Conservation (phyloP, 129 eudicot species). For the Ambrosia artemisiifolia region DNA sequence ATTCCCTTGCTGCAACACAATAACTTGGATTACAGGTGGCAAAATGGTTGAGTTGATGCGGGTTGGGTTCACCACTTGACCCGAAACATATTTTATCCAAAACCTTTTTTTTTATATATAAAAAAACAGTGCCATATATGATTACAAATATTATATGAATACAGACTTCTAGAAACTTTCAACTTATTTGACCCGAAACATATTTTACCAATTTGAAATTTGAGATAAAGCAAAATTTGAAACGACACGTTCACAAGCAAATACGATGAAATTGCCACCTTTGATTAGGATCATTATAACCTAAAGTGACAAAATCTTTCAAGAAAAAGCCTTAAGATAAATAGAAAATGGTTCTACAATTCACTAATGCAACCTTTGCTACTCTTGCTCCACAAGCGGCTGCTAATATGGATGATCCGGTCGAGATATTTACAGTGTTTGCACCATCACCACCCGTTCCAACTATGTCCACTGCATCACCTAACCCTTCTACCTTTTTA, state of each 20-base stretch:
- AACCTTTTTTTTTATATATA: not conserved
- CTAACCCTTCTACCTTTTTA: constrained; percentile 59
- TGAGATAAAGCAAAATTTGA: not conserved
- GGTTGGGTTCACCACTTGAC: not conserved
- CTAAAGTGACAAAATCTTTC: constrained; percentile 6
- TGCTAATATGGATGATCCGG: constrained; percentile 71
- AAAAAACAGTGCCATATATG: not conserved
- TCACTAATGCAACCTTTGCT: constrained; percentile 49
- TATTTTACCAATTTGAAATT: not conserved
- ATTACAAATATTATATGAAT: not conserved
- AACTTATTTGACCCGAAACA: not conserved
- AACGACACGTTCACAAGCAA: not conserved
- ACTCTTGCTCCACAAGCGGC: constrained; percentile 78
- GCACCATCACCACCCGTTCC: constrained; percentile 90
- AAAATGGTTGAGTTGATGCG: not conserved
- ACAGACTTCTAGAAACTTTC: not conserved
- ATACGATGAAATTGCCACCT: not conserved
- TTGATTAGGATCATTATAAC: too few relatives aligned
- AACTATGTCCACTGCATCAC: constrained; percentile 64
- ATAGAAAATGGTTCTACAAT: constrained; percentile 26
- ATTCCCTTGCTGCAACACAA: constrained; percentile 72
- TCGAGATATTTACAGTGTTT: constrained; percentile 69
- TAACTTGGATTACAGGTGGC: constrained; percentile 7
- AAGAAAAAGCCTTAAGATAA: not conserved
- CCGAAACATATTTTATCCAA: not conserved